Base-by-base conservation (phyloP, 139 green algal species). In the Bryopsis sp. region DNA sequence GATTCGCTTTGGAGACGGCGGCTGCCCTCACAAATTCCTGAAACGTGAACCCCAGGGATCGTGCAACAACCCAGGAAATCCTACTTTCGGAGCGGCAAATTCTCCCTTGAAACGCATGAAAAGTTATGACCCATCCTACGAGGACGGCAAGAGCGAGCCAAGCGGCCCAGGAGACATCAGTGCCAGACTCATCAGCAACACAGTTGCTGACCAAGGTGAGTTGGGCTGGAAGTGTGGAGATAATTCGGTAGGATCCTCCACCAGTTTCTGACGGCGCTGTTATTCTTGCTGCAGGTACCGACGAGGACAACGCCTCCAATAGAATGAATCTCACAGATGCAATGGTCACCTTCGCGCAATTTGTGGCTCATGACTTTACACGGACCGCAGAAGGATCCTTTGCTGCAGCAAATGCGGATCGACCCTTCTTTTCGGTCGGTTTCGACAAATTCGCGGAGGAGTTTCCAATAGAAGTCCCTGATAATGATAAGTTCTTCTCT, bases 301-400 rank as follows among this genome's bases (percentile, higher is more conserved):
- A 47, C 15, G 58, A 65, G 43, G 58, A 39, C n/a, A 39, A 39
- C 6, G 58, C 58, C 31, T 24, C 8, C 15, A 69, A 57, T n/a
- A 35, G 19, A 28, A 50, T 47, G 37, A 8, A 29, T 50, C 37
- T 69, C 35, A 69, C 62, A 35, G 62, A 69, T 24, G 5, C 54
- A 6, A 57, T 69, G 35, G 48, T 35, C 35, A 54, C 62, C 15
- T 69, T 50, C 24, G 62, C 35, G 8, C 62, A 69, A 36, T 69
- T 69, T 24, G 62, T 69, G 4, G 62, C 48, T 69, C 62, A 69
- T 57, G 62, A 69, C 26, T 15, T 69, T 7, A 36, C 7, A 35
- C 26, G 48, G 62, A 69, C 62, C 22, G 35, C 62, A 8, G 39
- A 57, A 5, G 32, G 35, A 15, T 26, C 48, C 8, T 54, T 69